Evolutionary conservation across 2,329 filamentous ascomycete species (phyloP).

Genomic region (Penicillium verrucosum): DNA sequence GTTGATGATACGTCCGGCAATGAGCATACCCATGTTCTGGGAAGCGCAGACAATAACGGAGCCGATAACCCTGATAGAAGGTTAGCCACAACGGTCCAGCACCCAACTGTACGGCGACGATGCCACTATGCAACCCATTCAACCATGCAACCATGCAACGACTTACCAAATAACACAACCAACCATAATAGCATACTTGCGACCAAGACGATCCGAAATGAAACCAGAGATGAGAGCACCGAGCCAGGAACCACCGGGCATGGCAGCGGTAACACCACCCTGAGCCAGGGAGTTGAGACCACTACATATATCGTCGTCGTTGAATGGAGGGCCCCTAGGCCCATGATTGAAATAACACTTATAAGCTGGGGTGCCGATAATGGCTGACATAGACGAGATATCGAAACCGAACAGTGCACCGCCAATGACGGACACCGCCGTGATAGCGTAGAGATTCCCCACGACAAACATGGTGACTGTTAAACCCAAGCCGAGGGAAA

Average conservation of each 20-base stretch:
- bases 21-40: slow-evolving; percentile 65
- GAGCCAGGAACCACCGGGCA: slow-evolving; percentile 69
- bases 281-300: slow-evolving; percentile 53
- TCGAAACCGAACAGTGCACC: slow-evolving; percentile 36
- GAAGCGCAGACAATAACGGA: slow-evolving; percentile 58
- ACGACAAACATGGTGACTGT: slow-evolving; percentile 36
- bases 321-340: slow-evolving; percentile 58
- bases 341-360: slow-evolving; percentile 64
- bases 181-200: slow-evolving; percentile 51
- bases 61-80: slow-evolving; percentile 51
- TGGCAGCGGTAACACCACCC: slow-evolving; percentile 67
- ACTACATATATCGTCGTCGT: slow-evolving; percentile 38
- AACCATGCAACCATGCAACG: not conserved
- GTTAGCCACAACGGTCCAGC: slow-evolving; percentile 7
- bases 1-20: slow-evolving; percentile 66
- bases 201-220: slow-evolving; percentile 54
- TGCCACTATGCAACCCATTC: not conserved
- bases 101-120: not conserved
- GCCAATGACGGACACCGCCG: slow-evolving; percentile 50
- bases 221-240: slow-evolving; percentile 56
- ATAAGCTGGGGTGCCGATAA: slow-evolving; percentile 49
- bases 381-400: slow-evolving; percentile 38
- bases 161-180: slow-evolving; percentile 49
- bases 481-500: slow-evolving; percentile 1
- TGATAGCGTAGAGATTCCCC: slow-evolving; percentile 57